These are phyloP conservation scores for Penicillium pancosmium DNA, from an alignment of 495 filamentous ascomycete species.

Conservation along the genomic window DNA sequence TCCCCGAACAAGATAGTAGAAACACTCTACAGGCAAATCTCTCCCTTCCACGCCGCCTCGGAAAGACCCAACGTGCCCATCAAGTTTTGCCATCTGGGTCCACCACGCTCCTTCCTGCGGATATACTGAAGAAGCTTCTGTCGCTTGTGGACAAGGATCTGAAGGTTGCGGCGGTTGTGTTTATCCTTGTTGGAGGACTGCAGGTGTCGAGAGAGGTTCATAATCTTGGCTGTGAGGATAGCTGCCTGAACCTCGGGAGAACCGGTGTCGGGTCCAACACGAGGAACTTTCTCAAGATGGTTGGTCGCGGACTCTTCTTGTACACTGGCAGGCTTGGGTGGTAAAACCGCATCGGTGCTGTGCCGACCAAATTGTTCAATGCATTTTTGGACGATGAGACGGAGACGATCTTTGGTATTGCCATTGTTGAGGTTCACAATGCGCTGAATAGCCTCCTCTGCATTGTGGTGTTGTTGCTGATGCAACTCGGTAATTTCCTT, in stretches of 20 bases:
- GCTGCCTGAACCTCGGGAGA: slow-evolving; percentile 95
- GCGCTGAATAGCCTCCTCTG: slow-evolving; percentile 66
- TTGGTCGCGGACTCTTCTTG: slow-evolving; percentile 27
- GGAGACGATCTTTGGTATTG: slow-evolving; percentile 71
- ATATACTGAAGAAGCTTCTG: slow-evolving; percentile 88
- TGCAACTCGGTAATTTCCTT: slow-evolving; percentile 34
- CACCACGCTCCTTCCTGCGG: slow-evolving; percentile 85
- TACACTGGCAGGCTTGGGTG: slow-evolving; percentile 51
- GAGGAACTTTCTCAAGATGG: slow-evolving; percentile 56
- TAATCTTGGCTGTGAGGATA: slow-evolving; percentile 94
- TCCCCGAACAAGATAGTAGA: background rate
- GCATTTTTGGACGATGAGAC: slow-evolving; percentile 79
- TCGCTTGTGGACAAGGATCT: slow-evolving; percentile 81
- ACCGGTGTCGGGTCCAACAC: slow-evolving; percentile 87
- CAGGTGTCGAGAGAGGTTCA: slow-evolving; percentile 67
- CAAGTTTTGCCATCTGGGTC: slow-evolving; percentile 83
- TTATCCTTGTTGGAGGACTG: slow-evolving; percentile 70
- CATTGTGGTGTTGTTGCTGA: slow-evolving; percentile 36
- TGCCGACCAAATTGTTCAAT: slow-evolving; percentile 89
- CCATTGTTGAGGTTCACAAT: slow-evolving; percentile 77
- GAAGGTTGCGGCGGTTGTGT: slow-evolving; percentile 88
- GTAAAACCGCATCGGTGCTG: slow-evolving; percentile 73
- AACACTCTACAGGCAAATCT: slow-evolving; percentile 70
- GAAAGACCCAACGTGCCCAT: slow-evolving; percentile 80
- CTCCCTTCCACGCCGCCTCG: slow-evolving; percentile 81